These are phyloP conservation scores for Lentinula detonsa DNA, from an alignment of 768 basidiomycete genomes.

Conservation along the genomic window DNA sequence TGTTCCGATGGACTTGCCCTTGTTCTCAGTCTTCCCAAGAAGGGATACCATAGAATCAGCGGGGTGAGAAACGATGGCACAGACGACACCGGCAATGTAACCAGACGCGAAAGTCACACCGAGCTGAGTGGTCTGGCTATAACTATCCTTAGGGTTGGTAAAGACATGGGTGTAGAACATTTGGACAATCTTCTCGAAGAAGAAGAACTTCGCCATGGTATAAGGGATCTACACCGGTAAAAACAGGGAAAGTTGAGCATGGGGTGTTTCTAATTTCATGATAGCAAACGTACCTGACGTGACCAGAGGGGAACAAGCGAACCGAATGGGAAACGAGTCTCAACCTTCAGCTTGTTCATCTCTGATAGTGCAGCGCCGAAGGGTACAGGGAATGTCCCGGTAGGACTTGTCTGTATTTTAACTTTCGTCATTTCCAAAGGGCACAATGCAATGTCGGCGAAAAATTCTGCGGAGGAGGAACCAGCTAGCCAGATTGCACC, in stretches of 20 bases:
- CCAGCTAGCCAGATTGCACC: conserved; percentile 89
- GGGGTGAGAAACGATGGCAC: conserved; percentile 94
- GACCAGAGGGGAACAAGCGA: conserved; percentile 85
- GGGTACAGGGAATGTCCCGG: conserved; percentile 70
- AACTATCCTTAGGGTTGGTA: conserved; percentile 69
- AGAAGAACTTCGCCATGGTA: conserved; percentile 99
- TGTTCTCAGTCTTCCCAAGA: conserved; percentile 86
- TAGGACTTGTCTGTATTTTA: conserved; percentile 78
- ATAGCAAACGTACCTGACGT: conserved; percentile 52
- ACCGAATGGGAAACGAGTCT: conserved; percentile 83
- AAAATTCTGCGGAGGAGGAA: conserved; percentile 92
- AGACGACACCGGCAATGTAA: conserved; percentile 93
- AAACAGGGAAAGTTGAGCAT: background rate
- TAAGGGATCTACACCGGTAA: conserved; percentile 69
- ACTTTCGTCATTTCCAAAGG: conserved; percentile 93
- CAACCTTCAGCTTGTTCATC: conserved; percentile 60
- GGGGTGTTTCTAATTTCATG: background rate
- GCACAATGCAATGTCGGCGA: conserved; percentile 95
- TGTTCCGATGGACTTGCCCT: conserved; percentile 68
- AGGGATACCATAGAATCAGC: conserved; percentile 91
- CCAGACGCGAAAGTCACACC: conserved; percentile 86
- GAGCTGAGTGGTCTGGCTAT: conserved; percentile 80
- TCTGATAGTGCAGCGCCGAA: conserved; percentile 67
- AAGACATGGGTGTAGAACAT: conserved; percentile 88
- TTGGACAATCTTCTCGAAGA: conserved; percentile 85